Percentiles rank a stretch among this genome's conserved stretches.
Evolutionary conservation across 2,329 filamentous ascomycete genomes (phyloP).

Genomic region (Ceratocystiopsis minuta): DNA sequence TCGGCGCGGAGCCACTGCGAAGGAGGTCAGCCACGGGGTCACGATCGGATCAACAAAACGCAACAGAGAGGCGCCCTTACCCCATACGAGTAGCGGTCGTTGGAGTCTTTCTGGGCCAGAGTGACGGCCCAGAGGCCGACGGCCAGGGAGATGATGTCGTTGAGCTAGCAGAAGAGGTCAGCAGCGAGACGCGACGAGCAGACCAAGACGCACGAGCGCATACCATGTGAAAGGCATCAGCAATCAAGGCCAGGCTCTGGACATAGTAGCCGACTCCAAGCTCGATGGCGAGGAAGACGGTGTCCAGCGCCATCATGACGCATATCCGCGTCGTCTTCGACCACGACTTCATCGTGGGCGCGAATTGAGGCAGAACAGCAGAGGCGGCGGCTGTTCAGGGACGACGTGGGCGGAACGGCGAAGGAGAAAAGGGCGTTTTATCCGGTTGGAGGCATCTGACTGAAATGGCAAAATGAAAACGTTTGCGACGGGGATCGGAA

Average conservation of each 20-base stretch:
- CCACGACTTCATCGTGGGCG: slow-evolving; percentile 36
- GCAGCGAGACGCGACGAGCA: background rate
- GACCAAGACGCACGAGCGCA: background rate
- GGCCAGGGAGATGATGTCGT: slow-evolving; percentile 86
- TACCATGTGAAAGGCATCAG: slow-evolving; percentile 94
- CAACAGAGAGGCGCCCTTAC: slow-evolving; percentile 29
- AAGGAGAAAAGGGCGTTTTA: no score
- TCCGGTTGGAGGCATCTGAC: no score
- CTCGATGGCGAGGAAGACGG: slow-evolving; percentile 79
- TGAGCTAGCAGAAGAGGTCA: slow-evolving; percentile 41
- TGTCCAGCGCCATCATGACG: slow-evolving; percentile 82
- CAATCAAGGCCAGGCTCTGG: slow-evolving; percentile 80
- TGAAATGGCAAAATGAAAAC: no score
- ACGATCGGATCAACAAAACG: background rate
- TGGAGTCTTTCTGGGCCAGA: slow-evolving; percentile 66
- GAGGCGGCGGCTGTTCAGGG: no score
- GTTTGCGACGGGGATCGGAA: no score
- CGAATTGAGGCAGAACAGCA: no score
- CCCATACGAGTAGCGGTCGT: slow-evolving; percentile 88
- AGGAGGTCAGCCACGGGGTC: background rate
- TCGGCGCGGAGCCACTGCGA: slow-evolving; percentile 84
- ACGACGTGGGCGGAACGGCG: no score
- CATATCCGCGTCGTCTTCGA: slow-evolving; percentile 86
- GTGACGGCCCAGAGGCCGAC: slow-evolving; percentile 93
- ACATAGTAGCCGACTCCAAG: slow-evolving; percentile 71